These are phyloP conservation scores for Agaricus subrufescens DNA, from an alignment of 768 basidiomycete species.

Conservation along the genomic window DNA sequence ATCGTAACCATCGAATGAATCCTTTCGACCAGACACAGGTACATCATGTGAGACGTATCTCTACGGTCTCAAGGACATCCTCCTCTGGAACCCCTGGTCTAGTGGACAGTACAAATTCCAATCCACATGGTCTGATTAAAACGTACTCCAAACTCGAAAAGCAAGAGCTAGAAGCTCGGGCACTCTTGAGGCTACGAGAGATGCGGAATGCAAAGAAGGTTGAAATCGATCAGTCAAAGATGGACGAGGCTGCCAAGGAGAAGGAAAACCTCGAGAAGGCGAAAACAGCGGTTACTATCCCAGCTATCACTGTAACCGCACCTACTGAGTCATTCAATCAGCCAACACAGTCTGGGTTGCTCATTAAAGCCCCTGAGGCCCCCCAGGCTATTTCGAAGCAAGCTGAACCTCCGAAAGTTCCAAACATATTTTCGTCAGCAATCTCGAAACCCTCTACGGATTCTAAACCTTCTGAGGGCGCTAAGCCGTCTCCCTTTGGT, in stretches of 20 bases:
- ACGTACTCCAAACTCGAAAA: constrained; percentile 75
- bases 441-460: neutral
- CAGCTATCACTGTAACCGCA: constrained; percentile 18
- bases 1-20: constrained; percentile 45
- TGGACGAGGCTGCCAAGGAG: constrained; percentile 28
- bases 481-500: neutral
- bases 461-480: constrained; percentile 13
- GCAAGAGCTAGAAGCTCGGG: constrained; percentile 77
- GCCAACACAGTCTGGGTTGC: neutral
- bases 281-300: constrained; percentile 9
- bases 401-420: neutral
- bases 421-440: neutral
- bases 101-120: constrained; percentile 53
- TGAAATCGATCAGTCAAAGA: constrained; percentile 35
- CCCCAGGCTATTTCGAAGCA: neutral
- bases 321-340: constrained; percentile 14
- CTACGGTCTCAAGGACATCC: constrained; percentile 36
- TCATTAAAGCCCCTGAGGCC: neutral
- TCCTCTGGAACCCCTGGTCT: constrained; percentile 23
- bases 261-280: constrained; percentile 25
- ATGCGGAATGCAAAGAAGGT: constrained; percentile 40
- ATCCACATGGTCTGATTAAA: constrained; percentile 18
- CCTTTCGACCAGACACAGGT: constrained; percentile 36
- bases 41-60: constrained; percentile 28
- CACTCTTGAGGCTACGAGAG: constrained; percentile 67